Conservation (phyloP, 2,329 filamentous ascomycete genomes). For the Fusarium sacchari region DNA sequence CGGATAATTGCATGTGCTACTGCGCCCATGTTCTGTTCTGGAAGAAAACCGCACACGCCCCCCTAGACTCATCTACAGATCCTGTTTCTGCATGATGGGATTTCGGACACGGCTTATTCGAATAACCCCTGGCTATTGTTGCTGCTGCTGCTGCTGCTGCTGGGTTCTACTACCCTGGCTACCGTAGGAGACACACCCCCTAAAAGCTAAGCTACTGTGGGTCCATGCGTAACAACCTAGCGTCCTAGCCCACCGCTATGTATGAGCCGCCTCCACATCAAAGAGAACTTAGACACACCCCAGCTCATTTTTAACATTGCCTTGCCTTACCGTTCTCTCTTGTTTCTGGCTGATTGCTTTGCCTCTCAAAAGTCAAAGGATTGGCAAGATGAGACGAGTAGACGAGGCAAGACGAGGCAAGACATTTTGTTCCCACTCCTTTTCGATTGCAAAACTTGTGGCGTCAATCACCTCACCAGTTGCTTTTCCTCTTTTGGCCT, state of each 20-base stretch:
- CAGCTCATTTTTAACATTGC: not conserved
- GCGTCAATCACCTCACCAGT: slow-evolving; percentile 43
- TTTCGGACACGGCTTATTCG: slow-evolving; percentile 29
- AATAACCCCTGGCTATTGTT: slow-evolving; percentile 31
- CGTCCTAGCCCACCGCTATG: slow-evolving; percentile 12
- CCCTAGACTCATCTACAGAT: not conserved
- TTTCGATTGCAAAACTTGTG: slow-evolving; percentile 42
- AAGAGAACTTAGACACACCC: slow-evolving; percentile 12
- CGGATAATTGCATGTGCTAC: slow-evolving; percentile 26
- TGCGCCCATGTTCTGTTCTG: slow-evolving; percentile 22
- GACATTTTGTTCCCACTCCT: slow-evolving; percentile 26
- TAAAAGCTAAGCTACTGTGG: slow-evolving; percentile 14
- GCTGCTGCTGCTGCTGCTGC: not conserved
- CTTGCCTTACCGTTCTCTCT: not conserved
- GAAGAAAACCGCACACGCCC: slow-evolving; percentile 19
- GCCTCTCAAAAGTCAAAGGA: slow-evolving; percentile 10
- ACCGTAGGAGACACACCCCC: slow-evolving; percentile 10
- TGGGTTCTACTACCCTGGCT: not conserved
- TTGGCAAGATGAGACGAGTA: slow-evolving; percentile 11
- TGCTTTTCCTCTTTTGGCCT: slow-evolving; percentile 23
- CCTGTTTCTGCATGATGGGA: slow-evolving; percentile 20
- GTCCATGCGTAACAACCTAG: slow-evolving; percentile 4
- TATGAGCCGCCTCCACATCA: slow-evolving; percentile 17
- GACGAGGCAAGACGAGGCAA: not conserved
- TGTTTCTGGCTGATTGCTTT: not conserved